Evolutionary conservation across 192 early-diverging fungal species (phyloP).

Genomic region (Oehlia diaphana): DNA sequence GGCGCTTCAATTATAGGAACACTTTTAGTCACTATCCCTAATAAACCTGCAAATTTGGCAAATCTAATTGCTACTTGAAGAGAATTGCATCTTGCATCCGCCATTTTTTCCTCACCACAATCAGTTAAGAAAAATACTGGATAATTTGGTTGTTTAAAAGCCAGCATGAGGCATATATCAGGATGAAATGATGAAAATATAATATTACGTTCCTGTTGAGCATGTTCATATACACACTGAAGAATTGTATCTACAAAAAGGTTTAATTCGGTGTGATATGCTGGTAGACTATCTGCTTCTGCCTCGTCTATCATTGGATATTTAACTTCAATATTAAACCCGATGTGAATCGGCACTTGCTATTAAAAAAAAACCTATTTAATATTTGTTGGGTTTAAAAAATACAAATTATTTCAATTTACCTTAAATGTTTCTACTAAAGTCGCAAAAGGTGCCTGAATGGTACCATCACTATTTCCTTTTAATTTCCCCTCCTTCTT

Average conservation of each 20-base stretch:
- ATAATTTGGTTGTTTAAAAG: slow-evolving; percentile 83
- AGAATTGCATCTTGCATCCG: slow-evolving; percentile 80
- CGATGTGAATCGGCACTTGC: slow-evolving; percentile 70
- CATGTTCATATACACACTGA: slow-evolving; percentile 65
- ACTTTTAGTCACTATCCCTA: slow-evolving; percentile 80
- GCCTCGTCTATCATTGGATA: slow-evolving; percentile 94
- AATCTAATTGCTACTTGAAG: slow-evolving; percentile 77
- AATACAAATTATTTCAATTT: slow-evolving; percentile 4
- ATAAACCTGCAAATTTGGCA: slow-evolving; percentile 67
- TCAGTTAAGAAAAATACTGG: slow-evolving; percentile 93
- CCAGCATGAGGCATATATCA: slow-evolving; percentile 80
- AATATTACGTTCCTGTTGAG: slow-evolving; percentile 60
- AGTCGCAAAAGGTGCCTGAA: slow-evolving; percentile 87
- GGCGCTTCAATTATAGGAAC: slow-evolving; percentile 77
- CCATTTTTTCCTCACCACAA: slow-evolving; percentile 70
- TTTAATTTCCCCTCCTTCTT: slow-evolving; percentile 54
- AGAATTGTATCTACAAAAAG: slow-evolving; percentile 85
- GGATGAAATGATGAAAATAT: slow-evolving; percentile 95
- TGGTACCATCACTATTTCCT: slow-evolving; percentile 76
- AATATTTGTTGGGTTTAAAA: neutral
- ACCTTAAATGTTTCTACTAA: slow-evolving; percentile 75
- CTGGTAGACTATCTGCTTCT: slow-evolving; percentile 66
- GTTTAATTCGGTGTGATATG: slow-evolving; percentile 76
- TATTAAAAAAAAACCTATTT: slow-evolving; percentile 27
- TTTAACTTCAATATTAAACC: slow-evolving; percentile 96